Percentiles rank a stretch among this genome's conserved stretches.
Conservation (phyloP, 495 filamentous ascomycete species). For the Neurospora terricola region DNA sequence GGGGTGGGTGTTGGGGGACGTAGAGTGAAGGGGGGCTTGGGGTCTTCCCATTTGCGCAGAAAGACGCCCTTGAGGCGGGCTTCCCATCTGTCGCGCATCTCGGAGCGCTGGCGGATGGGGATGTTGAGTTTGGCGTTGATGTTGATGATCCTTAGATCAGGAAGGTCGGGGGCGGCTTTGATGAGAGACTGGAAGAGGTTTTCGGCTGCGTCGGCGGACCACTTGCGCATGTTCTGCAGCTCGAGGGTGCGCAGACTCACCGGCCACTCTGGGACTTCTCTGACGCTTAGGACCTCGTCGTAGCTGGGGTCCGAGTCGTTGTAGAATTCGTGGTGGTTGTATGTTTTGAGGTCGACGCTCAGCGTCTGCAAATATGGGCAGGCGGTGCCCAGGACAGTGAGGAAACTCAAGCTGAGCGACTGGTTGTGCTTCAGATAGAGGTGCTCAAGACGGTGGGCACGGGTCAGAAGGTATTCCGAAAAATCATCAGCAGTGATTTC, state of each 20-base stretch:
- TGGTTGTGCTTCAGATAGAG: constrained; percentile 68
- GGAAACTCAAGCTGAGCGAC: constrained; percentile 61
- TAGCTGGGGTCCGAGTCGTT: constrained; percentile 63
- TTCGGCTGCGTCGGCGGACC: constrained; percentile 51
- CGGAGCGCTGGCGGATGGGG: constrained; percentile 67
- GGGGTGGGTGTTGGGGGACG: constrained; percentile 10
- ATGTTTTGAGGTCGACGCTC: constrained; percentile 64
- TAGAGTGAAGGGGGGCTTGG: constrained; percentile 27
- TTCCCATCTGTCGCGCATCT: constrained; percentile 64
- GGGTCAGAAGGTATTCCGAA: constrained; percentile 45
- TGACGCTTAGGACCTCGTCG: constrained; percentile 44
- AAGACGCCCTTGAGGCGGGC: constrained; percentile 54
- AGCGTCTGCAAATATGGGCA: constrained; percentile 63
- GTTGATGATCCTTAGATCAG: constrained; percentile 51
- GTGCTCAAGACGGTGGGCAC: constrained; percentile 51
- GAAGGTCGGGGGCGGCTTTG: constrained; percentile 52
- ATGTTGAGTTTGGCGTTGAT: constrained; percentile 66
- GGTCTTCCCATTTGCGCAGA: constrained; percentile 43
- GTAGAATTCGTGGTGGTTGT: constrained; percentile 38
- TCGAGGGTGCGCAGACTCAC: constrained; percentile 56
- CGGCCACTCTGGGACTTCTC: constrained; percentile 68
- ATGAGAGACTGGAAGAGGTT: constrained; percentile 69
- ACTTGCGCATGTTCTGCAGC: constrained; percentile 63
- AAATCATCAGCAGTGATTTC: constrained; percentile 52
- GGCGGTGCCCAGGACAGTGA: constrained; percentile 45